phyloP scores from a whole-genome alignment of 805 yeast species.

The Nakazawaea holstii region DNA sequence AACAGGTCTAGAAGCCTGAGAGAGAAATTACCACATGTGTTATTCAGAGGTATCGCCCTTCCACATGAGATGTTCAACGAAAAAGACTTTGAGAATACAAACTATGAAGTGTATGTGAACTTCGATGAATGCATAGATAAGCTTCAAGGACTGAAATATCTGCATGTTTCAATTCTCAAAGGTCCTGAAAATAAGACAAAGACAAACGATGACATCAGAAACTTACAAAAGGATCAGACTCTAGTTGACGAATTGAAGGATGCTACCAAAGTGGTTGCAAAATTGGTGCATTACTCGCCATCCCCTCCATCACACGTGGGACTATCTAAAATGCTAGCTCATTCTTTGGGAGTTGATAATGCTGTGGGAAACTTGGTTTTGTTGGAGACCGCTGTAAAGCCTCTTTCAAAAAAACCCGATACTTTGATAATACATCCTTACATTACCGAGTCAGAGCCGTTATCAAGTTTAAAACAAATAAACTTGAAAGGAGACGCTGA shows the following conservation, averaged over 20 bases:
- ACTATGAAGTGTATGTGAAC: conserved; percentile 42
- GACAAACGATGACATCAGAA: conserved; percentile 13
- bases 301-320: conserved; percentile 39
- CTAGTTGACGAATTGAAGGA: conserved; percentile 21
- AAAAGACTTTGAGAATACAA: conserved; percentile 6
- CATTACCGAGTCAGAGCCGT: conserved; percentile 24
- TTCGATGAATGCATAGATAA: conserved; percentile 29
- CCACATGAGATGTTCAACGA: conserved; percentile 41
- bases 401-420: conserved; percentile 28
- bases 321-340: conserved; percentile 46
- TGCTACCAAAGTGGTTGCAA: conserved; percentile 44
- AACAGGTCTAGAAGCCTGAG: conserved; percentile 10
- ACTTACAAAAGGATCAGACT: conserved; percentile 8
- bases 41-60: conserved; percentile 49
- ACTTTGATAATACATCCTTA: conserved; percentile 50
- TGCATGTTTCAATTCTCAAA: conserved; percentile 43
- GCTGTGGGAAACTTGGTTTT: conserved; percentile 49
- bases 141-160: conserved; percentile 35
- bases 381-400: conserved; percentile 39
- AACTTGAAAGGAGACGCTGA: conserved; percentile 17
- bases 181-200: conserved; percentile 37
- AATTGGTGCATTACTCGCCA: conserved; percentile 31
- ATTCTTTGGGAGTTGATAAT: conserved; percentile 44
- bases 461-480: background rate
- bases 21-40: conserved; percentile 22